Evolutionary conservation across 2,329 filamentous ascomycete genomes (phyloP).

Genomic region (Lachnum nothofagi): DNA sequence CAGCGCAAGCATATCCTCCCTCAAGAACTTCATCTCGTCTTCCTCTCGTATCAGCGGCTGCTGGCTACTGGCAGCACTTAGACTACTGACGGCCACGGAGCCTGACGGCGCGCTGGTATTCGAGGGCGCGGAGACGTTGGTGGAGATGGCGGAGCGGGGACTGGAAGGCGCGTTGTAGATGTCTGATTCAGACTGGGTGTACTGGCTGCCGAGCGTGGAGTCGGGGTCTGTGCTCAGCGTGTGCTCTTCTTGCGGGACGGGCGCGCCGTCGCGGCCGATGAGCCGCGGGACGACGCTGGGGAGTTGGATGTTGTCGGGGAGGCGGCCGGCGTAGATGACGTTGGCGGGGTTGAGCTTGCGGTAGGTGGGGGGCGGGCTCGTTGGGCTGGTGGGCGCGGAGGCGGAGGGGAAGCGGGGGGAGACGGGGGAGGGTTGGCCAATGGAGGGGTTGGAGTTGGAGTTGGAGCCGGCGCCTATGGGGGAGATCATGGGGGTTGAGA

Average conservation of each 20-base stretch:
- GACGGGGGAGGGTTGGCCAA: slow-evolving; percentile 19
- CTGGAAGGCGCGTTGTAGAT: slow-evolving; percentile 13
- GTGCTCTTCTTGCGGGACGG: slow-evolving; percentile 16
- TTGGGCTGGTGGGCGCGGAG: slow-evolving; percentile 13
- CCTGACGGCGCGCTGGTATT: neutral
- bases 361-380: slow-evolving; percentile 24
- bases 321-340: slow-evolving; percentile 50
- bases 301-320: slow-evolving; percentile 46
- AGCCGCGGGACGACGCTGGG: slow-evolving; percentile 32
- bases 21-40: slow-evolving; percentile 16
- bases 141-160: slow-evolving; percentile 6
- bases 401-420: slow-evolving; percentile 18
- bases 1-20: slow-evolving; percentile 12
- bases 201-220: slow-evolving; percentile 52
- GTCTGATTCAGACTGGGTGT: slow-evolving; percentile 37
- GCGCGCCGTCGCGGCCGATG: slow-evolving; percentile 27
- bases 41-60: neutral
- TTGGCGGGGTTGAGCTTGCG: slow-evolving; percentile 45
- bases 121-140: neutral
- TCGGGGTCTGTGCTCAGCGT: slow-evolving; percentile 20
- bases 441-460: slow-evolving; percentile 9
- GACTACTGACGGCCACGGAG: neutral
- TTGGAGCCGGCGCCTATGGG: slow-evolving; percentile 13
- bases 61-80: neutral
- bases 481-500: slow-evolving; percentile 18